phyloP scores from a whole-genome alignment of 305 asterid genomes.

The Fraxinus nigra region DNA sequence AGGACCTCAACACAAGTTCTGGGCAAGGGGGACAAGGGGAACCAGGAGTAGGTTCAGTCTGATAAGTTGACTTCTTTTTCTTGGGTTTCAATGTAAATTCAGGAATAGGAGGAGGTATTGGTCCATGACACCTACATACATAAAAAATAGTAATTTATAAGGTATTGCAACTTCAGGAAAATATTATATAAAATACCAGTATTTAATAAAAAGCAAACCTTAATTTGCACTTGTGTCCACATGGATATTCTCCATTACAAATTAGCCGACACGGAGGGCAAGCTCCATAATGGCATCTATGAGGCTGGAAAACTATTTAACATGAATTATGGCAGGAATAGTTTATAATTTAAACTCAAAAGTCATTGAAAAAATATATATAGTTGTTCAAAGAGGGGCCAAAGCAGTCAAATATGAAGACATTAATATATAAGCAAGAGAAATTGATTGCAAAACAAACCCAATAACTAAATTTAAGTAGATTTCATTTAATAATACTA shows the following conservation, averaged over 20 bases:
- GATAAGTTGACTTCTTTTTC: slow-evolving; percentile 62
- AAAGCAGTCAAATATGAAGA: background rate
- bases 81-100: slow-evolving; percentile 86
- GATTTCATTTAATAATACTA: background rate
- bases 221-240: slow-evolving; percentile 80
- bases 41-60: slow-evolving; percentile 60
- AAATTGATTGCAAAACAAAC: background rate
- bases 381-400: background rate
- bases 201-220: slow-evolving; percentile 47
- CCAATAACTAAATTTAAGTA: background rate
- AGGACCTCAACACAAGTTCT: slow-evolving; percentile 76
- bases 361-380: background rate
- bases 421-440: background rate
- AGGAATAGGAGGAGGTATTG: slow-evolving; percentile 77
- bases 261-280: slow-evolving; percentile 73
- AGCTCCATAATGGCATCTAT: slow-evolving; percentile 92
- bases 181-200: slow-evolving; percentile 3
- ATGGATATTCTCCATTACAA: slow-evolving; percentile 71
- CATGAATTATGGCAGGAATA: slow-evolving; percentile 8
- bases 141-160: slow-evolving; percentile 15
- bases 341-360: background rate
- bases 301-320: slow-evolving; percentile 58
- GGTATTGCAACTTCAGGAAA: slow-evolving; percentile 15
- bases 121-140: slow-evolving; percentile 79
- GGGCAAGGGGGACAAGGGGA: slow-evolving; percentile 84